A percentile compares a stretch with the other conserved stretches of the same genome.
Evolutionary conservation across 345 rosid genomes (phyloP).

Genomic region (Eucalyptus cladocalyx): DNA sequence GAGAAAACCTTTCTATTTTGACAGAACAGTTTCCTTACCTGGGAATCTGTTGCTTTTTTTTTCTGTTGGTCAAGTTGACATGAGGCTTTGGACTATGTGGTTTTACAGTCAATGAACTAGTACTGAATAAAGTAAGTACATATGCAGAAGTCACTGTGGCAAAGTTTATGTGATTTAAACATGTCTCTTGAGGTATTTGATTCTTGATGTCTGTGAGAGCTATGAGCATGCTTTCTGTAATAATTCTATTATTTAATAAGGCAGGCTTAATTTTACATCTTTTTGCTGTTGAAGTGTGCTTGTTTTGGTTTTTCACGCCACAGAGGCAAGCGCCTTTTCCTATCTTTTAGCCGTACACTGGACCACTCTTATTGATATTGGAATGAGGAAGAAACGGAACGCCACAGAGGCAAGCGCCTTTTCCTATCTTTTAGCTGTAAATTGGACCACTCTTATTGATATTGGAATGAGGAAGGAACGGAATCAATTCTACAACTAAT

Average conservation of each 20-base stretch:
- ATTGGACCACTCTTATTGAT: too few relatives aligned
- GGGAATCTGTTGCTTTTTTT: neutral
- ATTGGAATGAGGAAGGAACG: neutral
- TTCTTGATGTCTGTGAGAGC: neutral
- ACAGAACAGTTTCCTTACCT: neutral
- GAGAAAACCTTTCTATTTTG: neutral
- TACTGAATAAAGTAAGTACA: neutral
- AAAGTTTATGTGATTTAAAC: neutral
- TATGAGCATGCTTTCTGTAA: neutral
- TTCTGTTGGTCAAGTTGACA: neutral
- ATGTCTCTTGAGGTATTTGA: neutral
- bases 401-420: too few relatives aligned
- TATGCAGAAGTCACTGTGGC: neutral
- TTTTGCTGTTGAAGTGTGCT: neutral
- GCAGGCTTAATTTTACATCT: neutral
- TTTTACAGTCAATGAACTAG: neutral
- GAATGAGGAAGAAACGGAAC: too few relatives aligned
- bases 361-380: neutral
- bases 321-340: neutral
- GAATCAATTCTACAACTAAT: neutral
- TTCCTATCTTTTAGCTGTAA: too few relatives aligned
- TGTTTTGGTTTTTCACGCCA: neutral
- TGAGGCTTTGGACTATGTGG: neutral
- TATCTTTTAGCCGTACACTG: neutral
- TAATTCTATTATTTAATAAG: neutral